A percentile compares a stretch with the other conserved stretches of the same genome.
phyloP scores from a whole-genome alignment of 2,329 filamentous ascomycete genomes.

The Massarina eburnea region DNA sequence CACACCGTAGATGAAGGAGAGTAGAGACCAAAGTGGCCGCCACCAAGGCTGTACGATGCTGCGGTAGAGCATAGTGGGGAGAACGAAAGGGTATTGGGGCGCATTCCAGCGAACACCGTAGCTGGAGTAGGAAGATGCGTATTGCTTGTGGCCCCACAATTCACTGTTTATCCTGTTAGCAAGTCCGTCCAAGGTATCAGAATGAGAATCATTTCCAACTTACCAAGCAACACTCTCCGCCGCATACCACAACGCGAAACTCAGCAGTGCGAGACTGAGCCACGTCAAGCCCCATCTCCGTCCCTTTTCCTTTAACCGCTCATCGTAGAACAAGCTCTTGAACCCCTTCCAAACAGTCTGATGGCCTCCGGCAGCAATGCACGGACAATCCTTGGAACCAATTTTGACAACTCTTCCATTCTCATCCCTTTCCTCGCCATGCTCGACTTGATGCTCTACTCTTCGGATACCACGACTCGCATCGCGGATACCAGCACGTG shows the following conservation, averaged over 20 bases:
- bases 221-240: conserved; percentile 52
- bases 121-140: conserved; percentile 51
- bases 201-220: conserved; percentile 13
- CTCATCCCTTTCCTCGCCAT: conserved; percentile 19
- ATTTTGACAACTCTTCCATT: conserved; percentile 10
- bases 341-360: conserved; percentile 24
- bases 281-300: conserved; percentile 39
- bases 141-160: conserved; percentile 54
- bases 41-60: conserved; percentile 40
- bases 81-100: conserved; percentile 57
- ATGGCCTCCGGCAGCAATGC: conserved; percentile 11
- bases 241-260: conserved; percentile 52
- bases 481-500: conserved; percentile 48
- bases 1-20: conserved; percentile 4
- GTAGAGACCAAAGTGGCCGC: conserved; percentile 28
- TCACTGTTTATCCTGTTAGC: conserved; percentile 32
- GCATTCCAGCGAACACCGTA: conserved; percentile 55
- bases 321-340: conserved; percentile 32
- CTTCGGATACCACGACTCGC: conserved; percentile 46
- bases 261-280: conserved; percentile 44
- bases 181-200: background rate
- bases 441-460: conserved; percentile 45
- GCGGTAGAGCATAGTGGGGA: conserved; percentile 56
- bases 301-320: conserved; percentile 19
- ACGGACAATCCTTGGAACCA: conserved; percentile 22